Evolutionary conservation across 768 basidiomycete genomes (phyloP).

Genomic region (Austroboletus festivus): DNA sequence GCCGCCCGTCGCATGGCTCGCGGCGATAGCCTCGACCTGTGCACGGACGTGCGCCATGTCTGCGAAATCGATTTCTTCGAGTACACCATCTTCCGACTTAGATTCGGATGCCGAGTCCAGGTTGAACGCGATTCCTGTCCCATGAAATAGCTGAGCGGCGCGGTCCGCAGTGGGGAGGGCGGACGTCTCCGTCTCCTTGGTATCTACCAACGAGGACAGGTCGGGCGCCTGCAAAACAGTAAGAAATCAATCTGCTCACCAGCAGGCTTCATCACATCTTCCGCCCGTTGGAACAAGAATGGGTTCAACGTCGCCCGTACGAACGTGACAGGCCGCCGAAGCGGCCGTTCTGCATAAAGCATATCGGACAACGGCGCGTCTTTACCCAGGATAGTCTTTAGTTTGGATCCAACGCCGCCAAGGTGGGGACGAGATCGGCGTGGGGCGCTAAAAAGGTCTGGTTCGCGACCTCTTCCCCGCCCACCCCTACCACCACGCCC

Average conservation of each 20-base stretch:
- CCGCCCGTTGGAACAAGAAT: constrained; percentile 51
- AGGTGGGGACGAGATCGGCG: neutral
- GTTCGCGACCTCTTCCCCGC: constrained; percentile 24
- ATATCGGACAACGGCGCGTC: constrained; percentile 54
- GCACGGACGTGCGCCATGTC: constrained; percentile 51
- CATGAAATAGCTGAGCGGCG: constrained; percentile 62
- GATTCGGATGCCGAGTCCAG: constrained; percentile 32
- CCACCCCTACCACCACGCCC: constrained; percentile 16
- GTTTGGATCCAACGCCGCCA: constrained; percentile 1
- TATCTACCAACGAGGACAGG: neutral
- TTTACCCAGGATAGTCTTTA: constrained; percentile 8
- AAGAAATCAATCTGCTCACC: constrained; percentile 39
- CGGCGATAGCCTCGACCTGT: constrained; percentile 34
- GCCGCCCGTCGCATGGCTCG: neutral
- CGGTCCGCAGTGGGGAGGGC: constrained; percentile 71
- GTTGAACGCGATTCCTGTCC: constrained; percentile 17
- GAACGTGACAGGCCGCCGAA: constrained; percentile 66
- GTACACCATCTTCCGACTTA: constrained; percentile 34
- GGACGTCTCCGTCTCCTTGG: constrained; percentile 49
- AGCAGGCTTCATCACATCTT: constrained; percentile 57
- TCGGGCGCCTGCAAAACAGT: no score
- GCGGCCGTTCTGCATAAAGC: constrained; percentile 55
- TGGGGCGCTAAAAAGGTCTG: constrained; percentile 1
- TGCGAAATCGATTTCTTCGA: constrained; percentile 66
- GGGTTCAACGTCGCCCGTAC: constrained; percentile 56